Base-by-base conservation (phyloP, 441 rosid species). In the Lagerstroemia fauriei region DNA sequence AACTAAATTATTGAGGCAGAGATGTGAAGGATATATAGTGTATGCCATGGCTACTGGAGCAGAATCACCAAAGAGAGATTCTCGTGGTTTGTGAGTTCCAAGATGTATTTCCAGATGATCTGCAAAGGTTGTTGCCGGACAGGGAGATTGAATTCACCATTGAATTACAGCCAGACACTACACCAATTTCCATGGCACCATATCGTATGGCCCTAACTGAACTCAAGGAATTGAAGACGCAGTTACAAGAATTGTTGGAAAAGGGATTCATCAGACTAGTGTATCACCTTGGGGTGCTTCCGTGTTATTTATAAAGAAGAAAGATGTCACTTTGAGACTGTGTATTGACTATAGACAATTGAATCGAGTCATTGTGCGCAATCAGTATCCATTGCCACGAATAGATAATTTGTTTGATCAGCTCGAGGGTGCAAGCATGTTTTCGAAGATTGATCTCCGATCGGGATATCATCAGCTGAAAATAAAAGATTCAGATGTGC, bases 291-390 rank as follows among this genome's bases (percentile, higher is more conserved):
- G 44, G 78, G 78, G 78, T 7, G 78, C 79, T 27, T 38, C 38
- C 7, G 79, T 76, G n/a, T 57, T 76, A 14, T 76, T 76, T 51
- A 38, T 76, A 6, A 76, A 76, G 63, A 76, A 76, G 65, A 76
- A 76, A n/a, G 29, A 76, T 76, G 38, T 8, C n/a, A 75, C 20
- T 44, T 22, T 75, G 24, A 24, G 78, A 44, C 44, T 75, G 7
- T 75, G 53, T 50, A 76, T 76, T 47, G 63, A 76, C 29, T 76
- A n/a, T 24, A 12, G 68, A 34, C 17, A 76, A 17, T 16, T 76
- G n/a, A 48, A 50, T 20, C 31, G 57, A 48, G 79, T 76, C 6
- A 76, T 34, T 38, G 6, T 38, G 6, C 44, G 44, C 44, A 38
- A 38, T 6, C 2, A 38, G 44, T 38, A 38, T 38, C 65, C 65